phyloP scores from a whole-genome alignment of 305 asterid genomes.

The Fraxinus floribunda region DNA sequence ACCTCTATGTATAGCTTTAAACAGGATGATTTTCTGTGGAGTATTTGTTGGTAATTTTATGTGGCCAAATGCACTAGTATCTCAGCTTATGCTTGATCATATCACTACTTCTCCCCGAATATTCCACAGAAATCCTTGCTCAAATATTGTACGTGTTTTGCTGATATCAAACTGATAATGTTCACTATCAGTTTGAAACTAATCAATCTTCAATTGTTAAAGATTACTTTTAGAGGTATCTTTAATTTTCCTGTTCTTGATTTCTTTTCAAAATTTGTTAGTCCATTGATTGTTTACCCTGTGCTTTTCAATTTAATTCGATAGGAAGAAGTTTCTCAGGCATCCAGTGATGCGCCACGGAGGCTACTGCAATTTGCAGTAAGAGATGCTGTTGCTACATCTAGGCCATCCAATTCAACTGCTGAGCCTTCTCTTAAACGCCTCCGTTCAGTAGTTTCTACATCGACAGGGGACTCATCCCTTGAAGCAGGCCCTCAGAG shows the following conservation, averaged over 20 bases:
- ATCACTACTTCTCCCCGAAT: background rate
- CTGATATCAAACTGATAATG: background rate
- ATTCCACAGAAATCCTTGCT: background rate
- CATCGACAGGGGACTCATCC: constrained; percentile 43
- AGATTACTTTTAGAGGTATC: background rate
- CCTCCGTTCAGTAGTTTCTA: constrained; percentile 81
- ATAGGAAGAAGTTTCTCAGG: constrained; percentile 63
- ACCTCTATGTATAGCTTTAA: background rate
- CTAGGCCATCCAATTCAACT: constrained; percentile 48
- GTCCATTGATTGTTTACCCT: background rate
- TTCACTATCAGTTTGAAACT: background rate
- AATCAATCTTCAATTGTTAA: background rate
- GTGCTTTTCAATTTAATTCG: constrained; percentile 25
- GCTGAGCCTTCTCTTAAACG: constrained; percentile 65
- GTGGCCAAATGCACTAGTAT: background rate
- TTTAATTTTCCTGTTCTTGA: background rate
- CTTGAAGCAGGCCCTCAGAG: constrained; percentile 54
- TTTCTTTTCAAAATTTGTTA: background rate
- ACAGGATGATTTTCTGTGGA: background rate
- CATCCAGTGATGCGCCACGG: constrained; percentile 67
- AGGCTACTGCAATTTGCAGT: constrained; percentile 92
- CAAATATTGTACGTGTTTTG: background rate
- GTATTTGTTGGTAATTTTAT: background rate
- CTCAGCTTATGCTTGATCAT: background rate
- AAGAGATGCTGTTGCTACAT: constrained; percentile 84